These are phyloP conservation scores for Neoboletus subvelutipes DNA, from an alignment of 768 basidiomycete species.

Conservation along the genomic window DNA sequence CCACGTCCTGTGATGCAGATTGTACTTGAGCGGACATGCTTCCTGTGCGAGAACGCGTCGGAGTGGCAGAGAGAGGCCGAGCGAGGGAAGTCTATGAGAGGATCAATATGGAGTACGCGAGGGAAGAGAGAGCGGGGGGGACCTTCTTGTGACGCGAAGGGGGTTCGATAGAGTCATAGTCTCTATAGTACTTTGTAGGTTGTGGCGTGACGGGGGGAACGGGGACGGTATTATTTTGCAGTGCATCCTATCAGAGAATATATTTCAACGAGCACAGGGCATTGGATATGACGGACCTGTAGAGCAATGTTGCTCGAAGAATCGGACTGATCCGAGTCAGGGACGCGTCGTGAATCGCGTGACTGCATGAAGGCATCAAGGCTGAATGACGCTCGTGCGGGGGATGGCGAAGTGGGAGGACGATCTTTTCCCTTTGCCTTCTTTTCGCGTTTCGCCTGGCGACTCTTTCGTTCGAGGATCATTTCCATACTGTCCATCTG, in stretches of 20 bases:
- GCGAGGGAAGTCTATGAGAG: slow-evolving; percentile 23
- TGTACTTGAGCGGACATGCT: slow-evolving; percentile 31
- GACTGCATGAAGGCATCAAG: slow-evolving; percentile 50
- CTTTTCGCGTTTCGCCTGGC: slow-evolving; percentile 54
- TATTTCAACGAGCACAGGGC: slow-evolving; percentile 19
- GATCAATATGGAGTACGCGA: slow-evolving; percentile 1
- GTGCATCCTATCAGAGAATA: slow-evolving; percentile 22
- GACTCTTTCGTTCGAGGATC: slow-evolving; percentile 68
- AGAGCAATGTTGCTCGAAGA: slow-evolving; percentile 24
- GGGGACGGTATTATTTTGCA: slow-evolving; percentile 29
- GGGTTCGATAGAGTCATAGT: slow-evolving; percentile 34
- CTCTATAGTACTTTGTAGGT: slow-evolving; percentile 59
- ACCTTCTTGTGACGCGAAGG: slow-evolving; percentile 34
- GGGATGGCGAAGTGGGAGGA: slow-evolving; percentile 52
- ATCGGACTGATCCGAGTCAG: slow-evolving; percentile 33
- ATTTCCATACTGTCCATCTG: slow-evolving; percentile 75
- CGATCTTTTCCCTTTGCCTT: slow-evolving; percentile 48
- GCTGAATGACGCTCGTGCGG: slow-evolving; percentile 45
- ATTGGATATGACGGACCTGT: slow-evolving; percentile 41
- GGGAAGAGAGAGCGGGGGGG: neutral
- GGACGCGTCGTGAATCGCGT: slow-evolving; percentile 53
- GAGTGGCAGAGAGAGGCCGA: slow-evolving; percentile 48
- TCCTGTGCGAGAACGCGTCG: slow-evolving; percentile 34
- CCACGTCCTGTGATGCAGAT: slow-evolving; percentile 34
- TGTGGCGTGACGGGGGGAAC: slow-evolving; percentile 55